Percentiles rank a stretch among this genome's conserved stretches.
Evolutionary conservation across 2,329 filamentous ascomycete species (phyloP).

Genomic region (Cordyceps fumosorosea): DNA sequence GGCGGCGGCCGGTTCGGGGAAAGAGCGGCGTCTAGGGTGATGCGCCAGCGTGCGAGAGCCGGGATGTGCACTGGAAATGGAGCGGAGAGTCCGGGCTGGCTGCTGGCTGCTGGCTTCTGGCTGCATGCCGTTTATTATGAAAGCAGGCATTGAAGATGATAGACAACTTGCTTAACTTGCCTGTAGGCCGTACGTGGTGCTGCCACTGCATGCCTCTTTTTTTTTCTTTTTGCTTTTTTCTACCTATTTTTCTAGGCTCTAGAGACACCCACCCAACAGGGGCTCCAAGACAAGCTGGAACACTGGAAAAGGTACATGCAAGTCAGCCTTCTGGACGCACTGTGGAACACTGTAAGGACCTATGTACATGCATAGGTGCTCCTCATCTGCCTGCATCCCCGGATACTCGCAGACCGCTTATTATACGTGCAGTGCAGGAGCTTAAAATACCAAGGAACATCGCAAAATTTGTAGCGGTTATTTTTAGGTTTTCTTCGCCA

Average conservation of each 20-base stretch:
- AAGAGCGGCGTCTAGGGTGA: slow-evolving; percentile 7
- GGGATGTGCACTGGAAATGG: background rate
- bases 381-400: background rate
- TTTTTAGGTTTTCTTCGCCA: background rate
- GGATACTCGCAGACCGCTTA: background rate
- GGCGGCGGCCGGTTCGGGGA: slow-evolving; percentile 6
- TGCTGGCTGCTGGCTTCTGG: background rate
- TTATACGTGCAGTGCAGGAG: too few species aligned
- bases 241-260: too few species aligned
- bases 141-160: too few species aligned
- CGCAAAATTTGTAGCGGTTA: background rate
- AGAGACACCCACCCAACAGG: too few species aligned
- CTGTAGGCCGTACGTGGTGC: too few species aligned
- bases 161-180: too few species aligned
- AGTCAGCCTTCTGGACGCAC: background rate
- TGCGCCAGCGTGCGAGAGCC: slow-evolving; percentile 4
- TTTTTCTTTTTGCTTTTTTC: too few species aligned
- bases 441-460: too few species aligned
- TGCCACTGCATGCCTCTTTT: too few species aligned
- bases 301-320: background rate
- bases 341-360: background rate
- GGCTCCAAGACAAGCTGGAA: background rate
- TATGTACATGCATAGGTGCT: background rate
- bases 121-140: too few species aligned
- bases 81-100: background rate